Conservation (phyloP, 1,284 basidiomycete species). For the Ganoderma multipileum region DNA sequence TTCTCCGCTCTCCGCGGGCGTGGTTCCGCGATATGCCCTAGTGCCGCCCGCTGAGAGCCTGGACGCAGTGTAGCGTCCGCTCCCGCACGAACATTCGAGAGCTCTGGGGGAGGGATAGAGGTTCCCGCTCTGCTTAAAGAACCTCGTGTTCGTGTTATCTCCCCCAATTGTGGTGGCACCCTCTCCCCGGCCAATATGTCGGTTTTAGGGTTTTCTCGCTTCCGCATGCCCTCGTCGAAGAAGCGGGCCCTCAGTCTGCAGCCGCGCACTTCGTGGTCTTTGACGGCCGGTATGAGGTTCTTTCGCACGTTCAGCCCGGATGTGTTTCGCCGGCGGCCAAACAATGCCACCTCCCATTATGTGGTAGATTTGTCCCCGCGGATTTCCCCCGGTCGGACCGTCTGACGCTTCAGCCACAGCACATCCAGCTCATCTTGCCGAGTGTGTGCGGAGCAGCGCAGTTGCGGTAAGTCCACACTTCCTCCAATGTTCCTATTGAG, state of each 20-base stretch:
- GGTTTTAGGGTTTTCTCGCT: not conserved
- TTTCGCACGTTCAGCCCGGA: slow-evolving; percentile 18
- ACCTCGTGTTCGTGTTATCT: not conserved
- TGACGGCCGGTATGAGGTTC: slow-evolving; percentile 4
- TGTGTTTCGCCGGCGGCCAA: slow-evolving; percentile 4
- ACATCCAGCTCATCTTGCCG: not conserved
- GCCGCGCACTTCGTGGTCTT: slow-evolving; percentile 2
- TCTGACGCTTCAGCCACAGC: slow-evolving; percentile 5
- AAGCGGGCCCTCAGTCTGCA: slow-evolving; percentile 1
- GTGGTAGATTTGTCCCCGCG: slow-evolving; percentile 2
- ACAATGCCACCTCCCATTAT: slow-evolving; percentile 4
- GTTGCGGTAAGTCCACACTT: slow-evolving; percentile 17
- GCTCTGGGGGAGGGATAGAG: not conserved
- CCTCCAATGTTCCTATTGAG: slow-evolving; percentile 5
- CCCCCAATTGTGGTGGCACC: not conserved
- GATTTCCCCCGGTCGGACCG: slow-evolving; percentile 15
- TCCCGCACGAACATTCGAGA: not conserved
- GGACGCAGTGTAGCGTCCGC: not conserved
- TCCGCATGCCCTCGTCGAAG: slow-evolving; percentile 3
- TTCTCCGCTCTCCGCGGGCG: slow-evolving; percentile 2
- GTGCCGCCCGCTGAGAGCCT: not conserved
- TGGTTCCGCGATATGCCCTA: not conserved
- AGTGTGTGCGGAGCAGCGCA: slow-evolving; percentile 8
- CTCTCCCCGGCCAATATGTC: slow-evolving; percentile 6
- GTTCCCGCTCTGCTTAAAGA: not conserved